These are phyloP conservation scores for Tilletia caries DNA, from an alignment of 1,284 basidiomycete genomes.

Conservation along the genomic window DNA sequence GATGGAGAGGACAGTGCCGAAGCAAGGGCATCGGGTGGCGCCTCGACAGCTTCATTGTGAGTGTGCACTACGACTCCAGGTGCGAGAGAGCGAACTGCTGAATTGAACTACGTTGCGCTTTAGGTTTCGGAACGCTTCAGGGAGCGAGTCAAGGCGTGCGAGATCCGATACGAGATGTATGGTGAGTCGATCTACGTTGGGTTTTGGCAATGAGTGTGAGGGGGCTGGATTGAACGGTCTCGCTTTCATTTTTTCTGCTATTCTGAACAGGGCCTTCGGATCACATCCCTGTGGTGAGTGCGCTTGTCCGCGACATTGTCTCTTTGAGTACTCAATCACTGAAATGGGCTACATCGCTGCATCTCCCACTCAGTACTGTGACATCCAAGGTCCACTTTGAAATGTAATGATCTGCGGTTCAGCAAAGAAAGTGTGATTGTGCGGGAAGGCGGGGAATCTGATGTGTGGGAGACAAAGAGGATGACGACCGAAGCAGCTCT, in stretches of 20 bases:
- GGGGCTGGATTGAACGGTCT: not conserved
- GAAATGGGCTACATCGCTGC: not conserved
- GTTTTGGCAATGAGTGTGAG: not conserved
- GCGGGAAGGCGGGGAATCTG: too few relatives aligned
- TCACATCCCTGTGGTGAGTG: constrained; percentile 12
- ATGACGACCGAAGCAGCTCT: too few relatives aligned
- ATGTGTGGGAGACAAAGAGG: too few relatives aligned
- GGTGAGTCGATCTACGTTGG: constrained; percentile 54
- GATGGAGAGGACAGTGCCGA: constrained; percentile 76
- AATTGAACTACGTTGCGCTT: not conserved
- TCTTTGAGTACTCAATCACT: too few relatives aligned
- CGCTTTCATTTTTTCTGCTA: not conserved
- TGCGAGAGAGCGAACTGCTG: not conserved
- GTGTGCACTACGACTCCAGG: not conserved
- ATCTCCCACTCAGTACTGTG: constrained; percentile 3
- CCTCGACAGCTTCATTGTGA: constrained; percentile 67
- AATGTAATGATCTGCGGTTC: constrained; percentile 9
- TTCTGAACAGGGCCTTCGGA: not conserved
- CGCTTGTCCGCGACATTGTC: too few relatives aligned
- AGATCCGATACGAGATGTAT: constrained; percentile 77
- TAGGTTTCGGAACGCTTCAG: constrained; percentile 60
- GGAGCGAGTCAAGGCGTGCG: constrained; percentile 68
- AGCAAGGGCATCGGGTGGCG: constrained; percentile 80
- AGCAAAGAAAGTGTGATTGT: too few relatives aligned
- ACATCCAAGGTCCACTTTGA: constrained; percentile 6